phyloP scores from a whole-genome alignment of 805 yeast species.

The Blastobotrys parvus region DNA sequence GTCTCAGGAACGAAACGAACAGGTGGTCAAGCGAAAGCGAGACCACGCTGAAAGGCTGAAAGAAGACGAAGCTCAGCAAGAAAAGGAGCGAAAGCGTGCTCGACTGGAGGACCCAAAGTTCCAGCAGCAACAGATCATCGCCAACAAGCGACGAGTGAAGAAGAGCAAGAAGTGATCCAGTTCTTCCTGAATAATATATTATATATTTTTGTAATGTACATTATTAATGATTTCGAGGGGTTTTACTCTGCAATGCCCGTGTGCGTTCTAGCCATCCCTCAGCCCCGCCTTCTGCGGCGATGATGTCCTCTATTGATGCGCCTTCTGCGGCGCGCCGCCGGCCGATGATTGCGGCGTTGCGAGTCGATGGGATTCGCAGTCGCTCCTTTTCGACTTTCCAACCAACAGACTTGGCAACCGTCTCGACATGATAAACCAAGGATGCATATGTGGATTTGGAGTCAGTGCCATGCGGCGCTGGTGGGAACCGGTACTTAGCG shows the following conservation, averaged over 20 bases:
- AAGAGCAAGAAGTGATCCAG: neutral
- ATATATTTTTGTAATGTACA: neutral
- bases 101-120: slow-evolving; percentile 9
- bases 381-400: slow-evolving; percentile 83
- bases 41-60: slow-evolving; percentile 19
- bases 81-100: slow-evolving; percentile 4
- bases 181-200: neutral
- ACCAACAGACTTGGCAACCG: slow-evolving; percentile 57
- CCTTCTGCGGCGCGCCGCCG: slow-evolving; percentile 33
- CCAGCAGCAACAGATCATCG: slow-evolving; percentile 21
- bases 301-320: slow-evolving; percentile 27
- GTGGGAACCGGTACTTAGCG: slow-evolving; percentile 54
- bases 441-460: slow-evolving; percentile 68
- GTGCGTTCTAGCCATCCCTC: slow-evolving; percentile 84
- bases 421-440: slow-evolving; percentile 76
- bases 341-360: slow-evolving; percentile 87
- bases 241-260: slow-evolving; percentile 57
- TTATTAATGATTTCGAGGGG: slow-evolving; percentile 35
- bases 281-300: slow-evolving; percentile 79
- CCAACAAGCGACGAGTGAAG: slow-evolving; percentile 23
- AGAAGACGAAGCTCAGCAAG: slow-evolving; percentile 5
- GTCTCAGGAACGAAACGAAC: slow-evolving; percentile 18
- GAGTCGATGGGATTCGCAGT: slow-evolving; percentile 86
- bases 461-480: slow-evolving; percentile 11
- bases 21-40: slow-evolving; percentile 18